phyloP scores from a whole-genome alignment of 2,329 filamentous ascomycete genomes.

The Atkinsonella hypoxylon region DNA sequence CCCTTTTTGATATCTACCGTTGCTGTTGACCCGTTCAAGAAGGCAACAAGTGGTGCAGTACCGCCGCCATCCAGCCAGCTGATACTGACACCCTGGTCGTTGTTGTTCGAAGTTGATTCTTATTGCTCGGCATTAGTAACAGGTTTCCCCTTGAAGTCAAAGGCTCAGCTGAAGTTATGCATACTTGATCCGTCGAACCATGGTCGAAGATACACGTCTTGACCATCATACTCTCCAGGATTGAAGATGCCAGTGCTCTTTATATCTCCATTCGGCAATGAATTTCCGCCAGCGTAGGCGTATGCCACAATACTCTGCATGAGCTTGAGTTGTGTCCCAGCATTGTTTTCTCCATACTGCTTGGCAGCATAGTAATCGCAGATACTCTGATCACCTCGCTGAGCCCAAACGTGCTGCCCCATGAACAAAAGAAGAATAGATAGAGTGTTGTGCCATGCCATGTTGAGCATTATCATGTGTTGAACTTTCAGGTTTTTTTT shows the following conservation, averaged over 20 bases:
- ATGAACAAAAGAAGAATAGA: not conserved
- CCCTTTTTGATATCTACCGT: slow-evolving; percentile 11
- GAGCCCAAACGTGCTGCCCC: not conserved
- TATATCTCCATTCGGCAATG: slow-evolving; percentile 8
- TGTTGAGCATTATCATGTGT: not conserved
- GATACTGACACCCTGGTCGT: slow-evolving; percentile 14
- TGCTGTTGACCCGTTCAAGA: slow-evolving; percentile 13
- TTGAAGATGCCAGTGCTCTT: slow-evolving; percentile 19
- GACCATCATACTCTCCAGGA: slow-evolving; percentile 12
- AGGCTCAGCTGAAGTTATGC: not conserved
- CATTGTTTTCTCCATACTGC: slow-evolving; percentile 14
- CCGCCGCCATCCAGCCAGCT: slow-evolving; percentile 22
- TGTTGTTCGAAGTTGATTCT: slow-evolving; percentile 17
- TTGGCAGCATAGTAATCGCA: slow-evolving; percentile 20
- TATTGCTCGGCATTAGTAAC: not conserved
- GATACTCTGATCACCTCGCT: slow-evolving; percentile 10
- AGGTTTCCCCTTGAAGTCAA: not conserved
- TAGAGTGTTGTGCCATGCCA: not conserved
- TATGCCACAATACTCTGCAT: slow-evolving; percentile 18
- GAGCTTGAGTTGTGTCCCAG: slow-evolving; percentile 15
- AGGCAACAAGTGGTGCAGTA: slow-evolving; percentile 13
- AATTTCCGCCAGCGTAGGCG: slow-evolving; percentile 16
- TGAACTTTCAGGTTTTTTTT: too few relatives aligned
- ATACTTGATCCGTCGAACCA: slow-evolving; percentile 21
- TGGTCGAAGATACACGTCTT: slow-evolving; percentile 14